Conservation (phyloP, 805 yeast species). For the Monosporozyma siamensis region DNA sequence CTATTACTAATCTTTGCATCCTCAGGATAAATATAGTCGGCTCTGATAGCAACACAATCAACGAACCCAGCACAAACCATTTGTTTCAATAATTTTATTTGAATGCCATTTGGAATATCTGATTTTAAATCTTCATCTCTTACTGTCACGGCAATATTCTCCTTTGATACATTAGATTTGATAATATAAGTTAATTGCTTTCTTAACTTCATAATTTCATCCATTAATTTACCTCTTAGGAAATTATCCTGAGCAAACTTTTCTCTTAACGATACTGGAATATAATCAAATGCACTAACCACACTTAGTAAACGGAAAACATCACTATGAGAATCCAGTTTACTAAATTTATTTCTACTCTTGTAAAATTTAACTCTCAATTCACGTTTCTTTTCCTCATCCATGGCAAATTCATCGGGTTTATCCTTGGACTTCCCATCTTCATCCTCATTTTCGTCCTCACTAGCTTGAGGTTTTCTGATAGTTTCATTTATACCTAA, state of each 20-base stretch:
- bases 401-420: conserved; percentile 16
- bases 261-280: conserved; percentile 38
- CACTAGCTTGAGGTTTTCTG: conserved; percentile 4
- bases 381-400: conserved; percentile 33
- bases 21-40: conserved; percentile 54
- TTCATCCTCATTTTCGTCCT: conserved; percentile 20
- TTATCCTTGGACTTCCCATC: conserved; percentile 28
- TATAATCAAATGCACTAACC: conserved; percentile 80
- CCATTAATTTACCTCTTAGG: conserved; percentile 71
- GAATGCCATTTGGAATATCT: conserved; percentile 59
- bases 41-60: conserved; percentile 82
- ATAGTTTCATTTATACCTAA: conserved; percentile 40
- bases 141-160: conserved; percentile 44
- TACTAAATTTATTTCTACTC: conserved; percentile 51
- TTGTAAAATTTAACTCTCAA: conserved; percentile 45
- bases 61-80: conserved; percentile 88
- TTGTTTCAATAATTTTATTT: conserved; percentile 74
- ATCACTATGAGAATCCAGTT: conserved; percentile 68
- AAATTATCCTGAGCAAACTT: conserved; percentile 52
- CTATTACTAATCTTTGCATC: conserved; percentile 54
- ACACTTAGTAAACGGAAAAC: conserved; percentile 67
- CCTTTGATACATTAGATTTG: conserved; percentile 51
- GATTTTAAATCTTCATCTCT: conserved; percentile 40
- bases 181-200: conserved; percentile 73
- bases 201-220: conserved; percentile 74